phyloP scores from a whole-genome alignment of 148 eudicot genomes.

The Vaccinium myrtillus region DNA sequence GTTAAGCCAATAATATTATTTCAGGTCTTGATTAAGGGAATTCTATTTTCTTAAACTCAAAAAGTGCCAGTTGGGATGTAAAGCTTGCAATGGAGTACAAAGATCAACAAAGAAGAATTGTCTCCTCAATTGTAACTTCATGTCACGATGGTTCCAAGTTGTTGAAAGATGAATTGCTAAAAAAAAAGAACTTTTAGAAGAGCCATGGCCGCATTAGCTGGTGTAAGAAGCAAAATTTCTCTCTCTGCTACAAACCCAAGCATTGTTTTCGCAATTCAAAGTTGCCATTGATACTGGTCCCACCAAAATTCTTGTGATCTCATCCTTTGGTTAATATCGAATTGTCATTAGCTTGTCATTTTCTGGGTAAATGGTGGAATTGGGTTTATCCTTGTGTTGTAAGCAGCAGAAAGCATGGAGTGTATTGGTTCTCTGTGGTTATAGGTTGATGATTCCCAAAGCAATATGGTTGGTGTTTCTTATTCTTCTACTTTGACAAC shows the following conservation, averaged over 20 bases:
- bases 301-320: background rate
- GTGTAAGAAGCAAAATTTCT: background rate
- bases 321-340: background rate
- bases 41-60: slow-evolving; percentile 24
- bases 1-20: background rate
- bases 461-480: slow-evolving; percentile 10
- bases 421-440: slow-evolving; percentile 13
- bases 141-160: slow-evolving; percentile 46
- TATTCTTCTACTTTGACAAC: background rate
- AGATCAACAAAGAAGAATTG: slow-evolving; percentile 51
- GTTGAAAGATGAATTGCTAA: slow-evolving; percentile 40
- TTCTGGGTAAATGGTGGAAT: background rate
- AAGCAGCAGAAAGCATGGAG: slow-evolving; percentile 10
- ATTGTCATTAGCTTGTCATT: background rate
- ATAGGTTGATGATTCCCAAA: background rate
- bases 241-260: background rate
- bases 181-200: slow-evolving; percentile 28
- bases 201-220: slow-evolving; percentile 19
- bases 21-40: background rate
- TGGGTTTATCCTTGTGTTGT: background rate
- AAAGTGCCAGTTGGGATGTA: slow-evolving; percentile 60
- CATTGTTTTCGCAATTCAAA: background rate
- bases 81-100: slow-evolving; percentile 68
- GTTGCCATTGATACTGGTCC: background rate
- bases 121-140: slow-evolving; percentile 60